These are phyloP conservation scores for Drosera spatulata DNA, from an alignment of 179 eudicot genomes.

Conservation along the genomic window DNA sequence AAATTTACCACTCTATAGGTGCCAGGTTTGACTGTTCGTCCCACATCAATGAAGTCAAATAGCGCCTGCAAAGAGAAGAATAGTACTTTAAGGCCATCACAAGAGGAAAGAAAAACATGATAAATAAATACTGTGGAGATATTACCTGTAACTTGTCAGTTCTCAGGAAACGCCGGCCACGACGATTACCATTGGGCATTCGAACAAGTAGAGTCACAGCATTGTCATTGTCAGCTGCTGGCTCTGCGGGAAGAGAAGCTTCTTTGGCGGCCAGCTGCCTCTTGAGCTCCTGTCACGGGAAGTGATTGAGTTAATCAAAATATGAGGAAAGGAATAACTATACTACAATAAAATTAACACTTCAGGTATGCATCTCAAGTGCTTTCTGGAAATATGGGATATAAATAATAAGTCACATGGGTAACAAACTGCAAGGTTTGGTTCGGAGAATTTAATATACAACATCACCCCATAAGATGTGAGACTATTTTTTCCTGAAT, in stretches of 20 bases:
- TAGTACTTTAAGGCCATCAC: not conserved
- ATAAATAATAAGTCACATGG: too few relatives aligned
- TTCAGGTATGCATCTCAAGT: too few relatives aligned
- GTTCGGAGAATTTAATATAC: too few relatives aligned
- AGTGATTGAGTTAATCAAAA: not conserved
- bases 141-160: constrained; percentile 80
- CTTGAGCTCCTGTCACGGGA: constrained; percentile 56
- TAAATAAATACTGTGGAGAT: not conserved
- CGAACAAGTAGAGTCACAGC: constrained; percentile 74
- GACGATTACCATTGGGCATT: constrained; percentile 95
- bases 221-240: constrained; percentile 64
- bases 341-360: not conserved
- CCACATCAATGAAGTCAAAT: constrained; percentile 85
- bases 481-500: too few relatives aligned
- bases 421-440: too few relatives aligned
- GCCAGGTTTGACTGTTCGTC: constrained; percentile 73
- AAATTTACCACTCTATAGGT: constrained; percentile 71
- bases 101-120: not conserved
- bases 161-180: constrained; percentile 68
- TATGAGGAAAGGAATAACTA: not conserved
- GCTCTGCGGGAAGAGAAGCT: constrained; percentile 92
- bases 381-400: too few relatives aligned
- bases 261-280: constrained; percentile 87
- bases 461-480: too few relatives aligned
- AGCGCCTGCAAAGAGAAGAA: constrained; percentile 45